A percentile compares a stretch with the other conserved stretches of the same genome.
These are phyloP conservation scores for Curvularia verruculosa DNA, from an alignment of 2,329 filamentous ascomycete species.

Conservation along the genomic window DNA sequence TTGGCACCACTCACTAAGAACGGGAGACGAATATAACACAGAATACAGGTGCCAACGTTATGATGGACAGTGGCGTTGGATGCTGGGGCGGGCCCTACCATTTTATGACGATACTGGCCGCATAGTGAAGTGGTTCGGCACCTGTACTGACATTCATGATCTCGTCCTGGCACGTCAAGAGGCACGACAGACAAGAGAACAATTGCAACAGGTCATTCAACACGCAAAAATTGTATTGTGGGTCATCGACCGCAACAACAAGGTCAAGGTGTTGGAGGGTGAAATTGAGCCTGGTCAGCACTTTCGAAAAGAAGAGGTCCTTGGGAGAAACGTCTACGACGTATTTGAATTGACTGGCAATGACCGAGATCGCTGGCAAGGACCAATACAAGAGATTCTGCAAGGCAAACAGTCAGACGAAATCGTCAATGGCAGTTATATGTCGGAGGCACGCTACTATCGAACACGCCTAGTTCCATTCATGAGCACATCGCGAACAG, in stretches of 20 bases:
- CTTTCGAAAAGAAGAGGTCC: constrained; percentile 33
- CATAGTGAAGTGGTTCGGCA: constrained; percentile 82
- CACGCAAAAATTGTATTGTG: constrained; percentile 79
- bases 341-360: constrained; percentile 57
- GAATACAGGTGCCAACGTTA: constrained; percentile 73
- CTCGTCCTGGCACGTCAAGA: constrained; percentile 70
- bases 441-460: constrained; percentile 68
- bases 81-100: constrained; percentile 74
- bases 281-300: constrained; percentile 58
- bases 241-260: constrained; percentile 67
- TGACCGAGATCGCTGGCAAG: constrained; percentile 54
- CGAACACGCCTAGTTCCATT: constrained; percentile 74
- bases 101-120: constrained; percentile 69
- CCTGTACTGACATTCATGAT: constrained; percentile 80
- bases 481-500: constrained; percentile 60
- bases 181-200: constrained; percentile 70
- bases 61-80: constrained; percentile 78
- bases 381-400: constrained; percentile 68
- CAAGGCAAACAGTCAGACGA: constrained; percentile 66
- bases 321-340: constrained; percentile 68
- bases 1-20: constrained; percentile 69
- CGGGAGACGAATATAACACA: constrained; percentile 68
- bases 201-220: constrained; percentile 73
- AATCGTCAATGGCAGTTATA: constrained; percentile 64
- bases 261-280: constrained; percentile 73